Evolutionary conservation across 140 eudicot genomes (phyloP).

Genomic region (Erigeron philadelphicus): DNA sequence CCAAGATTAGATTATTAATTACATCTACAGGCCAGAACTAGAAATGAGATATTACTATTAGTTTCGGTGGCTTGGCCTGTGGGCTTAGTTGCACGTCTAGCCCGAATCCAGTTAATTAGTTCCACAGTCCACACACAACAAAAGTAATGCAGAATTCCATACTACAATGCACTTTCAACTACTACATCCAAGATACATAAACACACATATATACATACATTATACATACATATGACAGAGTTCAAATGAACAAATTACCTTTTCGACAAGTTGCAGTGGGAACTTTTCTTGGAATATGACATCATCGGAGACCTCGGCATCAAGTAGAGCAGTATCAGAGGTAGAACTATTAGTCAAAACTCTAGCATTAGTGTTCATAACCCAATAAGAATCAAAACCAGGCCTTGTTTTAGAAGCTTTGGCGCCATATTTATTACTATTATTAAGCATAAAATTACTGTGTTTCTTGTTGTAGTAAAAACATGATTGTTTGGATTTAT

Average conservation of each 20-base stretch:
- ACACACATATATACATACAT: not conserved
- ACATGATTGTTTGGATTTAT: conserved; percentile 26
- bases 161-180: conserved; percentile 22
- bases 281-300: conserved; percentile 44
- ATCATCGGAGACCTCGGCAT: conserved; percentile 38
- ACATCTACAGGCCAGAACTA: no score
- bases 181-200: not conserved
- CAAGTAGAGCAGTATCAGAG: conserved; percentile 44
- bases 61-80: no score
- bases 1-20: no score
- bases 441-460: conserved; percentile 4
- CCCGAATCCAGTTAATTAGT: no score
- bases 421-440: conserved; percentile 24
- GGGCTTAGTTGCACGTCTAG: no score
- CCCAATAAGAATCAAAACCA: conserved; percentile 25
- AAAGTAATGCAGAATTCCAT: no score
- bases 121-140: no score
- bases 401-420: conserved; percentile 30
- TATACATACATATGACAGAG: not conserved
- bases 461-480: conserved; percentile 27
- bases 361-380: conserved; percentile 22
- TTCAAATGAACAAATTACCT: conserved; percentile 43
- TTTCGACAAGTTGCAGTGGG: conserved; percentile 44
- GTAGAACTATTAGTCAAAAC: conserved; percentile 31
- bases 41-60: no score